Evolutionary conservation across 768 basidiomycete species (phyloP), one percentile per base, ranked within the genome.

Genomic region (Boletales sp.): DNA sequence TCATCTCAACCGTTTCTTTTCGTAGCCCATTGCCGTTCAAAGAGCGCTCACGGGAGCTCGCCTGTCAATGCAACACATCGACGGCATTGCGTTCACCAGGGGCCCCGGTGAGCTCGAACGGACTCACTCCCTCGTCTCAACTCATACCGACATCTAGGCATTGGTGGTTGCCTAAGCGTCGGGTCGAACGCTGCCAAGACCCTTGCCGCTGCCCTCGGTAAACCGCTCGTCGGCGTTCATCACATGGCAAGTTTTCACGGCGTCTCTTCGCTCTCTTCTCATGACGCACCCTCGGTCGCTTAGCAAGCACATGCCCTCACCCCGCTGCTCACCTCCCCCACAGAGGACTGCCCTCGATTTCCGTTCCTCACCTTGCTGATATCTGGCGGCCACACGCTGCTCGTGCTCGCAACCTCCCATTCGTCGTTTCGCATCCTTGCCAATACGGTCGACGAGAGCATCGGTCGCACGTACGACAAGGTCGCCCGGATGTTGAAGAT

Each of bases 261-360:
- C 24, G n/a, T 36, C 8, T 15, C 2, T 27, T 14, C 29, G 9
- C 3, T n/a, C 5, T 18, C 44, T 15, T 47, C 37, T 37, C 48
- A 32, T 35, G 4, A 14, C 2, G 1, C 4, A 35, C 54, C 29
- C 37, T 52, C 34, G 13, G 21, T 45, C 34, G 32, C 29, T 36
- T 57, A 94, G 92, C 93, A 94, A 90, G 94, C 89, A 0, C 95
- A 97, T 61, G 90, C 94, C 0, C 72, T 94, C 0, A 94, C 90
- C 0, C 77, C 87, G 0, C 67, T 90, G 19, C 76, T 95, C 14
- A 90, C 93, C 0, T 70, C 77, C 8, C 69, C 67, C 47, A 51
- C 69, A 0, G 47, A 56, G 10, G 58, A 75, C 19, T 45, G 73
- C 61, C 69, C 92, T 65, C 47, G 59, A 19, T 97, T 87, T 64